Evolutionary conservation across 208 protist species (phyloP), one percentile per base, ranked within the genome.

Genomic region (Leishmania tropica): DNA sequence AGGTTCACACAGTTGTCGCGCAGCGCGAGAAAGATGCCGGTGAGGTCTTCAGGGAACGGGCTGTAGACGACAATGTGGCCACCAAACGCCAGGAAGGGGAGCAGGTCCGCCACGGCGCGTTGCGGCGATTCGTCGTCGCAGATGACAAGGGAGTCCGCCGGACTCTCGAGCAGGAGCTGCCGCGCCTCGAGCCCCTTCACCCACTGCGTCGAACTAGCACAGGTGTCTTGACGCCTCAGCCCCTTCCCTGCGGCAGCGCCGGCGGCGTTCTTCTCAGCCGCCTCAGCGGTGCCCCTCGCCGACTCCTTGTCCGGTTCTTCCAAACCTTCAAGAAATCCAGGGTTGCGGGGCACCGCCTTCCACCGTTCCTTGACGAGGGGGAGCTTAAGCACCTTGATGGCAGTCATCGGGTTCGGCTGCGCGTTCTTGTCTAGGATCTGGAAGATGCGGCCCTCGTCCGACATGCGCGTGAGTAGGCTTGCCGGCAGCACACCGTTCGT

Each of bases 21-120:
- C 53, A 99, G 82, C 73, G 76, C 80, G 35, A 76, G 42, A 73
- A 96, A 97, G 35, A 96, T 82, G 0, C 54, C 75, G 0, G 89
- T 93, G 40, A 98, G 82, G 58, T 97, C 92, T 70, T 96, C 92
- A 15, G 97, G 86, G 71, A 93, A 98, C 1, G 91, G 90, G 80
- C 94, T 97, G 88, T 96, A 96, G 53, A 98, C 90, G 40, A 97
- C 95, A 48, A 98, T 24, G 80, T 95, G 93, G 2, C 94, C 95
- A 67, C 93, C 84, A 24, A 83, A 80, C 3, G 93, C 93, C 8
- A 98, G 67, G 72, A 97, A 97, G 6, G 93, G 94, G 13, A 97
- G 54, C 58, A 98, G 83, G 71, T 95, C 88, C 11, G 67, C 56
- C 64, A 97, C 60, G 60, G 76, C 81, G 11, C 71, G 68, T 37